Base-by-base conservation (phyloP, 768 basidiomycete genomes). In the Phlegmacium glaucopus region DNA sequence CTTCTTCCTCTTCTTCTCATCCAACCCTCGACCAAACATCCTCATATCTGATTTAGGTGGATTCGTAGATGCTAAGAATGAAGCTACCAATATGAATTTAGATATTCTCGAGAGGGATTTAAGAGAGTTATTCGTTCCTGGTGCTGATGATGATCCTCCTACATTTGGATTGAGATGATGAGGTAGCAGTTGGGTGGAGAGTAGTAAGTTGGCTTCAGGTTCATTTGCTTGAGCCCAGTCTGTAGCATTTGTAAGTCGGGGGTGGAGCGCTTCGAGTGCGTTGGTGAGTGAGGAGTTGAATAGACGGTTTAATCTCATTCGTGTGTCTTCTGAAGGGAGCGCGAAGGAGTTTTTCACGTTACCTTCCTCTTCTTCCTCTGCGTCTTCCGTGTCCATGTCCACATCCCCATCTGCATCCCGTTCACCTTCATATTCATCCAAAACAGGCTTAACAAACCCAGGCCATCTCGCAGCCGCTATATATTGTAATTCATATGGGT, bases 61-160 rank as follows among this genome's bases (percentile, higher is more conserved):
- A 58, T 95, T 96, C 35, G 85, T 87, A 35, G 90, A 90, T 5
- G 91, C 90, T 34, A 93, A 66, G 59, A 84, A 95, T 1, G 84
- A 79, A 0, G 89, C 86, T 4, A 93, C 63, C 4, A 94, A 67
- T 17, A 93, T 72, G 56, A 82, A 92, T 57, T 86, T 87, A 16
- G 82, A 81, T 74, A 88, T 79, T 4, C 78, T 75, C 1, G 85
- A 83, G 29, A 87, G 69, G 15, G 69, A 64, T 4, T 61, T 61
- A 22, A 22, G 22, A 22, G 22, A 5, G 5, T 22, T 22, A 5
- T 22, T 22, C 22, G 22, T 2, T 22, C 22, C 22, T 22, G 5
- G 22, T 22, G 5, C 22, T 22, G 22, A 22, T 22, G 3, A 2
- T 22, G 3, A 2, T 22, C 22, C 22, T 22, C 22, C 22, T 22